Evolutionary conservation across 305 asterid species (phyloP).

Genomic region (Plantago lanceolata): DNA sequence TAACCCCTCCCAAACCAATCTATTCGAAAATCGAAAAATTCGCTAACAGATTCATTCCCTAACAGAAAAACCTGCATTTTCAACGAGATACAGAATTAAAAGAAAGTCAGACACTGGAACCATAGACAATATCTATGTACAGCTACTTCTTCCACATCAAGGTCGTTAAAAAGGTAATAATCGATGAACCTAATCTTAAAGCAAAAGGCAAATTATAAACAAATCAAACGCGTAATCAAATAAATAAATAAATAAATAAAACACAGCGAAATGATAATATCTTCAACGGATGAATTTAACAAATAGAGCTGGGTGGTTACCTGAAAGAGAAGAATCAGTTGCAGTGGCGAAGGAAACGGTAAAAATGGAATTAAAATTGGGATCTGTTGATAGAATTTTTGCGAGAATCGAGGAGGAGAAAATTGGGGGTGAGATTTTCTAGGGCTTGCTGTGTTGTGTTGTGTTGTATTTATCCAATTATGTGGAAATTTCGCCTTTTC

Average conservation of each 20-base stretch:
- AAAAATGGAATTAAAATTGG: background rate
- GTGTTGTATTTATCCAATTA: background rate
- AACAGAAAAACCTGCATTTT: slow-evolving; percentile 30
- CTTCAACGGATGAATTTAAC: background rate
- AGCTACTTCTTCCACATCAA: slow-evolving; percentile 36
- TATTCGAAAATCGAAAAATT: background rate
- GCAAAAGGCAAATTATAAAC: slow-evolving; percentile 33
- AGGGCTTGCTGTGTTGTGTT: background rate
- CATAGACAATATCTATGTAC: background rate
- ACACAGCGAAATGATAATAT: background rate
- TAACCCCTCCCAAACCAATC: slow-evolving; percentile 5
- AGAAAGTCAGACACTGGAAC: slow-evolving; percentile 8
- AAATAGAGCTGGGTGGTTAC: background rate
- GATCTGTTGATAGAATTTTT: background rate
- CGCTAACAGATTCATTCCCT: slow-evolving; percentile 16
- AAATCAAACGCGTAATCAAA: slow-evolving; percentile 7
- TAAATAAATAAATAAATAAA: background rate
- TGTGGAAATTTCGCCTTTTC: background rate
- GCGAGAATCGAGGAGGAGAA: background rate
- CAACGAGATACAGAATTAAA: background rate
- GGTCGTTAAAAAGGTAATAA: slow-evolving; percentile 34
- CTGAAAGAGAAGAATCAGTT: slow-evolving; percentile 11
- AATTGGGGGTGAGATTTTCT: slow-evolving; percentile 12
- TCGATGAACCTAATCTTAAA: slow-evolving; percentile 36
- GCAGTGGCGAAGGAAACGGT: background rate